These are phyloP conservation scores for Coemansia sp. DNA, from an alignment of 192 early-diverging fungal species.

Conservation along the genomic window DNA sequence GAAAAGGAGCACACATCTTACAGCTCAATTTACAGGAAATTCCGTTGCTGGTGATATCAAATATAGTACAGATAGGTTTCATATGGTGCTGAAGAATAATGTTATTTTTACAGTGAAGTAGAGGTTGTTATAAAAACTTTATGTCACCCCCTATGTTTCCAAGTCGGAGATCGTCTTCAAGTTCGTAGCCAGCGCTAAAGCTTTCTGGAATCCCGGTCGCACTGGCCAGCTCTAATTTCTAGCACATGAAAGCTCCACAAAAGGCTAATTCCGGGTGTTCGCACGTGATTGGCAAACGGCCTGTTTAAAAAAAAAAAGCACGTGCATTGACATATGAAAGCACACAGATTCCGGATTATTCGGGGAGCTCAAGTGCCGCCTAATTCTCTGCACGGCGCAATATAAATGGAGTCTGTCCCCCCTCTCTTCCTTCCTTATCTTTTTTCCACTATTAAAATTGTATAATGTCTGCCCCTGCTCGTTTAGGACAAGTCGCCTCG, in stretches of 20 bases:
- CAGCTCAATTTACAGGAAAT: too few relatives aligned
- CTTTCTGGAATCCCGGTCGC: too few relatives aligned
- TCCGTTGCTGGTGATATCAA: too few relatives aligned
- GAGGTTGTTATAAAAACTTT: too few relatives aligned
- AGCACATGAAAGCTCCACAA: neutral
- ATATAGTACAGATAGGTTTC: too few relatives aligned
- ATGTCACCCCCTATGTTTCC: too few relatives aligned
- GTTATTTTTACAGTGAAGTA: too few relatives aligned
- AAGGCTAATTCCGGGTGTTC: neutral
- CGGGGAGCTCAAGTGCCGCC: neutral
- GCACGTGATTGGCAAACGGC: slow-evolving; percentile 14
- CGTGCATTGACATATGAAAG: slow-evolving; percentile 6
- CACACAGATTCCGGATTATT: neutral
- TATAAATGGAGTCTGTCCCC: slow-evolving; percentile 1
- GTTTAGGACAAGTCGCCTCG: slow-evolving; percentile 50
- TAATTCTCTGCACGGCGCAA: slow-evolving; percentile 3
- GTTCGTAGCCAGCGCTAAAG: too few relatives aligned
- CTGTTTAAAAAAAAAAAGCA: neutral
- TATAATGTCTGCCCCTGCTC: slow-evolving; percentile 29
- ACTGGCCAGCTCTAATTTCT: too few relatives aligned
- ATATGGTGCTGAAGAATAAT: too few relatives aligned
- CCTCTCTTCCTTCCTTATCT: neutral
- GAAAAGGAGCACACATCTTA: too few relatives aligned
- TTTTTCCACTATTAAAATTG: neutral
- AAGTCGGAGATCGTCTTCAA: too few relatives aligned